These are phyloP conservation scores for Medicago ruthenica DNA, from an alignment of 306 rosid species.

Conservation along the genomic window DNA sequence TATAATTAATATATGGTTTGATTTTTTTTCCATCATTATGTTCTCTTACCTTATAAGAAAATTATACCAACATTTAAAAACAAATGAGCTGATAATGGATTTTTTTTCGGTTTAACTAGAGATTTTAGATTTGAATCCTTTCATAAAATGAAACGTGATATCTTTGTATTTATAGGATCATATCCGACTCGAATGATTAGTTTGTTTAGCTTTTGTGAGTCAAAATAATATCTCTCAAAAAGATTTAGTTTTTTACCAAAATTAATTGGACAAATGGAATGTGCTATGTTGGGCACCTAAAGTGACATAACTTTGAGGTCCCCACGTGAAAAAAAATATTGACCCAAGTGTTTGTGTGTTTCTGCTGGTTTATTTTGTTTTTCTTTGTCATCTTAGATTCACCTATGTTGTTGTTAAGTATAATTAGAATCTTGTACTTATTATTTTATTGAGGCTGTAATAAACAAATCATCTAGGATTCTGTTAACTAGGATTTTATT, in stretches of 20 bases:
- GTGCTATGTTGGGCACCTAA: slow-evolving; percentile 38
- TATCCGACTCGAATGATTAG: too few species aligned
- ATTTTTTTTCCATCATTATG: too few species aligned
- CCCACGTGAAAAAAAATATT: slow-evolving; percentile 44
- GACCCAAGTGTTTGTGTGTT: slow-evolving; percentile 9
- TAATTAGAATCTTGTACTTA: background rate
- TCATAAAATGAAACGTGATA: too few species aligned
- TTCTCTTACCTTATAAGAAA: too few species aligned
- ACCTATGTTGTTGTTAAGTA: background rate
- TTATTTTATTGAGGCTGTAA: slow-evolving; percentile 32
- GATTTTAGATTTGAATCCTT: too few species aligned
- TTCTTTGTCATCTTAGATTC: slow-evolving; percentile 25
- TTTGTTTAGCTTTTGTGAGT: too few species aligned
- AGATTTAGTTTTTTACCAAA: background rate
- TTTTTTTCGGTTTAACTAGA: too few species aligned
- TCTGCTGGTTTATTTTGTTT: slow-evolving; percentile 10
- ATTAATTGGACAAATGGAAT: slow-evolving; percentile 39
- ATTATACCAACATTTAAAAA: too few species aligned
- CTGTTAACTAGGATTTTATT: background rate
- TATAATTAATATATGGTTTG: too few species aligned
- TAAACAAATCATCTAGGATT: background rate
- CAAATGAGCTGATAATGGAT: too few species aligned
- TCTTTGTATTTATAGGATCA: too few species aligned
- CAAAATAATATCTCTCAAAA: background rate
- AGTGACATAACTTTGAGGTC: slow-evolving; percentile 25